These are phyloP conservation scores for Tolypocladium ophioglossoides DNA, from an alignment of 2,329 filamentous ascomycete species.

Conservation along the genomic window DNA sequence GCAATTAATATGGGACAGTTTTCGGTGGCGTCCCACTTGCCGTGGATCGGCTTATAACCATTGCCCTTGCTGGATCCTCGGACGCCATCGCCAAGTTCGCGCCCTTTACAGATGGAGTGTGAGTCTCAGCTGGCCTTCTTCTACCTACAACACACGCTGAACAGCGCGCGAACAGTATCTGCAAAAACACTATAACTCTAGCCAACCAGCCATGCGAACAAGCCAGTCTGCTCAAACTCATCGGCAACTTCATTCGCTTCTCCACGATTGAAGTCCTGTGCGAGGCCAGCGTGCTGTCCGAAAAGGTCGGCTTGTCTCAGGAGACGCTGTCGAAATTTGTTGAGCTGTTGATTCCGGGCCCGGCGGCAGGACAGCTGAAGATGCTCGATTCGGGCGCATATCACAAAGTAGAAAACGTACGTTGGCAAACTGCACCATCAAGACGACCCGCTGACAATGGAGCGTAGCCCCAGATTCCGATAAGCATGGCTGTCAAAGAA, in stretches of 20 bases:
- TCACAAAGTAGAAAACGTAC: neutral
- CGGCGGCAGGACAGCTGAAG: neutral
- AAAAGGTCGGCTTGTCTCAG: neutral
- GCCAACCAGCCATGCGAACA: neutral
- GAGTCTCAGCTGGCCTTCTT: neutral
- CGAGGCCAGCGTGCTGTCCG: neutral
- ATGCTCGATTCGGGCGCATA: neutral
- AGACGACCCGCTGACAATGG: neutral
- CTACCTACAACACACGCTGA: neutral
- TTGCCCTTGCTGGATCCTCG: neutral
- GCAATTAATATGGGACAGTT: neutral
- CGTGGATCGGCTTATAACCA: neutral
- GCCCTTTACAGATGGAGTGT: neutral
- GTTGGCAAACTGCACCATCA: neutral
- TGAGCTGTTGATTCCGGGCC: neutral
- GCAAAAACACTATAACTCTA: neutral
- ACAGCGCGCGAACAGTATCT: neutral
- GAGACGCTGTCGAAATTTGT: neutral
- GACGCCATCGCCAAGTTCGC: neutral
- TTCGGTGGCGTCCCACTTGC: neutral
- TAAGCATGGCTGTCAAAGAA: neutral
- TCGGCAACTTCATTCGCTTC: neutral
- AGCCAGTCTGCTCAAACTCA: neutral
- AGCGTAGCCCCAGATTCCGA: neutral
- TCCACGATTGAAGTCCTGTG: neutral